A percentile compares a stretch with the other conserved stretches of the same genome.
phyloP scores from a whole-genome alignment of 352 stramenopile species.

The Globisporangium paroecandrum region DNA sequence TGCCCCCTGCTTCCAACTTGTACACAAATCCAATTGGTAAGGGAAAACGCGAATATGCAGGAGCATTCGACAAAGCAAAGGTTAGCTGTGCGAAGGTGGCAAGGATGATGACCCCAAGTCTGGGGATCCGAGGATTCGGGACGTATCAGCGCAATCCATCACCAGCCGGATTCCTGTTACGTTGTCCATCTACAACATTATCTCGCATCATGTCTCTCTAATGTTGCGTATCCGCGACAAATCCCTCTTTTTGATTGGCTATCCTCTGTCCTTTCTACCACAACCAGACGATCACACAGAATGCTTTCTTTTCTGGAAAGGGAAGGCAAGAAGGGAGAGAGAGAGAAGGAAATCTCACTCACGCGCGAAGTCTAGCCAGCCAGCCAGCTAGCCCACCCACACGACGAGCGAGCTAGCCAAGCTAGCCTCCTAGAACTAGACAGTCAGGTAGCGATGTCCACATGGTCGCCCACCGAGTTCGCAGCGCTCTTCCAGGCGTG shows the following conservation, averaged over 20 bases:
- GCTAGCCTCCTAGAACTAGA: not conserved
- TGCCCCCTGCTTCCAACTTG: no score
- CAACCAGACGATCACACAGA: not conserved
- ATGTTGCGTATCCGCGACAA: not conserved
- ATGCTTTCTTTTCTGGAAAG: not conserved
- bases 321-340: not conserved
- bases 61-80: no score
- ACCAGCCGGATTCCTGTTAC: no score
- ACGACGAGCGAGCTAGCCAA: not conserved
- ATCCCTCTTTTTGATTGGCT: not conserved
- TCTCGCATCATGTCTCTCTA: not conserved
- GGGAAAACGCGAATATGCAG: no score
- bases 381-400: not conserved
- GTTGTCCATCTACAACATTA: not conserved
- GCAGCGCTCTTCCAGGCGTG: constrained; percentile 19
- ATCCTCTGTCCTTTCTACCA: not conserved
- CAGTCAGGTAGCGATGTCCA: not conserved
- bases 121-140: no score
- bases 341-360: not conserved
- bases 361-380: not conserved
- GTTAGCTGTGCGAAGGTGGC: no score
- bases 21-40: no score
- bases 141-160: no score
- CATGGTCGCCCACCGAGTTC: constrained; percentile 15
- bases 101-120: no score